Percentiles rank a stretch among this genome's conserved stretches.
Conservation (phyloP, 192 early-diverging fungal species). For the Entrophospora sp. region DNA sequence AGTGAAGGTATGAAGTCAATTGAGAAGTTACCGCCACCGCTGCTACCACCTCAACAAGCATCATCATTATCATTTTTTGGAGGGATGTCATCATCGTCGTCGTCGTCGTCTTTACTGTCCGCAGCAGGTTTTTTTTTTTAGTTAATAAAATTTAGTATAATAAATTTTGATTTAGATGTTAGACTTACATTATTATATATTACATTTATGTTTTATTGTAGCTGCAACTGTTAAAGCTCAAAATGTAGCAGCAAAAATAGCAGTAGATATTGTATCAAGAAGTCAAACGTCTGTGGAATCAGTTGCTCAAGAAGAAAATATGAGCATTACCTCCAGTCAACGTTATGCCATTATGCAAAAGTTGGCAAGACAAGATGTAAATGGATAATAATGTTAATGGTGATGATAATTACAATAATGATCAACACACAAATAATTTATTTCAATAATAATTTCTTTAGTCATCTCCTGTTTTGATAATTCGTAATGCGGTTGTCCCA, state of each 20-base stretch:
- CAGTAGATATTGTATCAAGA: slow-evolving; percentile 34
- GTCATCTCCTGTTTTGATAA: slow-evolving; percentile 49
- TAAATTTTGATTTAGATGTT: too few relatives aligned
- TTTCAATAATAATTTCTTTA: too few relatives aligned
- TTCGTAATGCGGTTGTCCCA: slow-evolving; percentile 61
- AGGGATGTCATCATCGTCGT: too few relatives aligned
- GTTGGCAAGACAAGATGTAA: slow-evolving; percentile 35
- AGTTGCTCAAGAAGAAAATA: slow-evolving; percentile 45
- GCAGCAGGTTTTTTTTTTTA: slow-evolving; percentile 21
- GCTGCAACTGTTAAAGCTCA: slow-evolving; percentile 35
- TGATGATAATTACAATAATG: too few relatives aligned
- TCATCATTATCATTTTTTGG: slow-evolving; percentile 2
- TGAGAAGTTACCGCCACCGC: slow-evolving; percentile 37
- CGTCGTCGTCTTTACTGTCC: slow-evolving; percentile 26
- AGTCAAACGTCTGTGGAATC: slow-evolving; percentile 36
- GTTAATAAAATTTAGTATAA: background rate
- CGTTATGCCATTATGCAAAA: slow-evolving; percentile 68
- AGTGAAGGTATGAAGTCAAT: slow-evolving; percentile 73
- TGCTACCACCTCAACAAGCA: slow-evolving; percentile 4
- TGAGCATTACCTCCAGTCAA: slow-evolving; percentile 45
- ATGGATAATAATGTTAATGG: background rate
- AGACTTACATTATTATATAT: background rate
- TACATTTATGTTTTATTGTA: background rate
- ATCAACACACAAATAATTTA: background rate
- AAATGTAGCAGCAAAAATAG: slow-evolving; percentile 39